These are phyloP conservation scores for Rhynchospora breviuscula DNA, from an alignment of 176 grass and related monocot species.

Conservation along the genomic window DNA sequence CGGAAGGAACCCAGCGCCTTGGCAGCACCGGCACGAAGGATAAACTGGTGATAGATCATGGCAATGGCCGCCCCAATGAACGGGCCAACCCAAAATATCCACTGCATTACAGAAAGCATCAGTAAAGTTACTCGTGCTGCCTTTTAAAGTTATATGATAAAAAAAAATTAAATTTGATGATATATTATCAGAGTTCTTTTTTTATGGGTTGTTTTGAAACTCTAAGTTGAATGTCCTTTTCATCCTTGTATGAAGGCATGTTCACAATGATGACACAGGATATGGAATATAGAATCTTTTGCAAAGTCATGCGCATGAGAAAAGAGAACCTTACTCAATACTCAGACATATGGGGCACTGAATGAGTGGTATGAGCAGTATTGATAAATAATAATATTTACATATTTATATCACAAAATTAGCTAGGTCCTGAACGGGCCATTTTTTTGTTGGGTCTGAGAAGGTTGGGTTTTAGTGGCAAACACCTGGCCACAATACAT, in stretches of 20 bases:
- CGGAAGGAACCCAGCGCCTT: slow-evolving; percentile 22
- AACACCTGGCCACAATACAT: background rate
- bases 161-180: background rate
- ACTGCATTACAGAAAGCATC: background rate
- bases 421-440: background rate
- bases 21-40: slow-evolving; percentile 16
- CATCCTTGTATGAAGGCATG: background rate
- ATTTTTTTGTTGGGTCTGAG: background rate
- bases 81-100: slow-evolving; percentile 26
- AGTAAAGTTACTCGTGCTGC: background rate
- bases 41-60: slow-evolving; percentile 7
- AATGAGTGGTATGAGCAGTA: background rate
- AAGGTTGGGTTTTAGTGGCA: background rate
- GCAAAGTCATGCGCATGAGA: background rate
- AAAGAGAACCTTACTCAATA: background rate
- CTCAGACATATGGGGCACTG: background rate
- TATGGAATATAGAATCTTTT: background rate
- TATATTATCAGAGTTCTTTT: background rate
- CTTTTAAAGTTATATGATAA: background rate
- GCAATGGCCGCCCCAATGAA: slow-evolving; percentile 25
- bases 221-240: slow-evolving; percentile 1
- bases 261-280: background rate
- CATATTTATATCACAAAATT: slow-evolving; percentile 1
- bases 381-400: background rate
- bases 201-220: background rate